Conservation (phyloP, 2,329 filamentous ascomycete species). For the Colletotrichum somersetense region DNA sequence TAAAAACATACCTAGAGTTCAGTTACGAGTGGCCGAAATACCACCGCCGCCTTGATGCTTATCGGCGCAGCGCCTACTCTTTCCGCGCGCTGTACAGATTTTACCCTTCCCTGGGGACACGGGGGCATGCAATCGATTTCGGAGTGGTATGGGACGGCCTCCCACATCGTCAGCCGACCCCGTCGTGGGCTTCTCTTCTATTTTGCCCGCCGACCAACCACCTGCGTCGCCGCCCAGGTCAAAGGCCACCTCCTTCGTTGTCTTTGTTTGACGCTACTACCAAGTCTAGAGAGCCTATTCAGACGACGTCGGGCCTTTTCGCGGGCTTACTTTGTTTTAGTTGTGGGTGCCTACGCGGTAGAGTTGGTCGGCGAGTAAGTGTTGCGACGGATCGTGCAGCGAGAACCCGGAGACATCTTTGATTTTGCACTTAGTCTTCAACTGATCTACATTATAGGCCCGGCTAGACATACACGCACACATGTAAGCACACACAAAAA, state of each 20-base stretch:
- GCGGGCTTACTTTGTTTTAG: neutral
- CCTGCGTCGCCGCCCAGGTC: no score
- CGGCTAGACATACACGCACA: no score
- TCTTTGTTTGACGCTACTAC: neutral
- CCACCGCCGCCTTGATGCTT: neutral
- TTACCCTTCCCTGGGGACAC: no score
- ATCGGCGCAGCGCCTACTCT: neutral
- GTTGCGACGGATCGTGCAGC: neutral
- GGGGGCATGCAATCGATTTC: no score
- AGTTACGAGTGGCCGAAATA: neutral
- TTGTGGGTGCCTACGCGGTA: neutral
- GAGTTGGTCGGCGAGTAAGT: neutral
- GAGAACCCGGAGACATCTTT: no score
- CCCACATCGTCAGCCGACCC: no score
- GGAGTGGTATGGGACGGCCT: no score
- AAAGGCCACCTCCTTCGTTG: neutral
- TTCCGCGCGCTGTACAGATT: neutral
- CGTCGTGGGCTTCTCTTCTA: no score
- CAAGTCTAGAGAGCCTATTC: neutral
- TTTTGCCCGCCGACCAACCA: no score
- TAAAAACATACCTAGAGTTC: neutral
- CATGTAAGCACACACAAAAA: neutral
- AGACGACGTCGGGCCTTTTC: neutral
- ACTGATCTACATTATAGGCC: neutral
- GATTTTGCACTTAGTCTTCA: neutral